These are phyloP conservation scores for Dendrobium catenatum DNA, from an alignment of 106 monocot genomes.

Conservation along the genomic window DNA sequence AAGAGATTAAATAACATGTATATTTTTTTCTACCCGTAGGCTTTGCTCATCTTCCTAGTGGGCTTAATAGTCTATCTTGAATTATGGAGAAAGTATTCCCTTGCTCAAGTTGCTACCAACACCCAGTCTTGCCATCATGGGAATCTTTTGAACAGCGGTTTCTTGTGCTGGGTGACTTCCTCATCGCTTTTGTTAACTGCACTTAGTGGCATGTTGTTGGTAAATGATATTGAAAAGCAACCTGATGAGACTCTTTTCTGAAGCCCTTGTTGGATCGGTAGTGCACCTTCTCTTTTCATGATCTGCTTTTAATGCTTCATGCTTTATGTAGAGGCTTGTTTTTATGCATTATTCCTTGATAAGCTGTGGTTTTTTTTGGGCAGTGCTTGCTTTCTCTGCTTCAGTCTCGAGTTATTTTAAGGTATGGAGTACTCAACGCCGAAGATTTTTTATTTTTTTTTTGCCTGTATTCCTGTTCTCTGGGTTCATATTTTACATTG, in stretches of 20 bases:
- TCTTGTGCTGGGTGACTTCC: slow-evolving; percentile 46
- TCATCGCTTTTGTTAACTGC: slow-evolving; percentile 75
- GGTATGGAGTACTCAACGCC: slow-evolving; percentile 7
- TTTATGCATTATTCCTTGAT: slow-evolving; percentile 2
- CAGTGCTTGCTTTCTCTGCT: slow-evolving; percentile 15
- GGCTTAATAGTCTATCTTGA: slow-evolving; percentile 29
- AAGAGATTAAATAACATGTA: background rate
- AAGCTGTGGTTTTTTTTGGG: slow-evolving; percentile 1
- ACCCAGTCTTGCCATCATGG: slow-evolving; percentile 34
- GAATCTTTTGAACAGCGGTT: slow-evolving; percentile 76
- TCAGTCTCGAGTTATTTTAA: slow-evolving; percentile 21
- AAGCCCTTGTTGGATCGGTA: slow-evolving; percentile 30
- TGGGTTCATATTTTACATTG: background rate
- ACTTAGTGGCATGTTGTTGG: slow-evolving; percentile 42
- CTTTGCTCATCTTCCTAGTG: slow-evolving; percentile 7
- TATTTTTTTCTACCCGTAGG: slow-evolving; percentile 19
- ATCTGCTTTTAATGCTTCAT: slow-evolving; percentile 1
- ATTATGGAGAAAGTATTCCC: slow-evolving; percentile 65
- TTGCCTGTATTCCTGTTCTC: background rate
- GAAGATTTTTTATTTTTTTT: background rate
- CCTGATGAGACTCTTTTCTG: slow-evolving; percentile 37
- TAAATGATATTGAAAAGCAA: slow-evolving; percentile 37
- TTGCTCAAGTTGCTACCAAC: slow-evolving; percentile 48
- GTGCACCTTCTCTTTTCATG: slow-evolving; percentile 17
- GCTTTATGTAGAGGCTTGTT: background rate